Conservation (phyloP, 2,329 filamentous ascomycete species). For the Sporothrix brunneoviolacea region DNA sequence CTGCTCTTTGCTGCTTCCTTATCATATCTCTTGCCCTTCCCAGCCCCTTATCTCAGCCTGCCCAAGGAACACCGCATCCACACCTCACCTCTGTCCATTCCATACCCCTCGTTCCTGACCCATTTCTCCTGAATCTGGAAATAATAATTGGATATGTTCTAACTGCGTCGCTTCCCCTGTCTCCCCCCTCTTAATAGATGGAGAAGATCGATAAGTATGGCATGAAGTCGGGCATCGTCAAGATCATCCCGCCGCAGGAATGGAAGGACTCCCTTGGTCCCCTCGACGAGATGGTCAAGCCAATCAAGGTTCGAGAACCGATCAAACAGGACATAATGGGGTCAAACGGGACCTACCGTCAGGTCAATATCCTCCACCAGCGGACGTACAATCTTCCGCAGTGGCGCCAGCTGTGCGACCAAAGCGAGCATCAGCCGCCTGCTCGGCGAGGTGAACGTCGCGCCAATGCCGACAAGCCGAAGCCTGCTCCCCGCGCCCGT, state of each 20-base stretch:
- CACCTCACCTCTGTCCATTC: too few relatives aligned
- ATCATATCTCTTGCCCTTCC: background rate
- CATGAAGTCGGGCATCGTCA: slow-evolving; percentile 96
- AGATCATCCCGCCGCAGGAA: slow-evolving; percentile 87
- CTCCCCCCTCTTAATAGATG: slow-evolving; percentile 40
- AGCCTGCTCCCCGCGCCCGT: slow-evolving; percentile 34
- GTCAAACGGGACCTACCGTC: slow-evolving; percentile 88
- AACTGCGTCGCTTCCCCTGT: slow-evolving; percentile 19
- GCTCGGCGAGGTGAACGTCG: slow-evolving; percentile 79
- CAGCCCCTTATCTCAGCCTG: too few relatives aligned
- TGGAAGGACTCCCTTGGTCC: slow-evolving; percentile 78
- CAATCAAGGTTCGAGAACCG: slow-evolving; percentile 88
- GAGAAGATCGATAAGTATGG: slow-evolving; percentile 86
- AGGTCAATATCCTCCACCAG: slow-evolving; percentile 94
- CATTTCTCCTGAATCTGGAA: too few relatives aligned
- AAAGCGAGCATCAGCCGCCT: slow-evolving; percentile 92
- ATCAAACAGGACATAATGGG: slow-evolving; percentile 99
- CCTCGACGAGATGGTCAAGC: slow-evolving; percentile 81
- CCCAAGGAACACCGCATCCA: too few relatives aligned
- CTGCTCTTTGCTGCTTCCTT: background rate
- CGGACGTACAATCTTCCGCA: slow-evolving; percentile 94
- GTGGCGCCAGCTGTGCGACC: slow-evolving; percentile 88
- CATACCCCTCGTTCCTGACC: background rate
- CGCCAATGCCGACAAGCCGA: slow-evolving; percentile 50
- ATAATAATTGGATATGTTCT: slow-evolving; percentile 18